Conservation (phyloP, 495 filamentous ascomycete species). For the Hypomontagnella monticulosa region DNA sequence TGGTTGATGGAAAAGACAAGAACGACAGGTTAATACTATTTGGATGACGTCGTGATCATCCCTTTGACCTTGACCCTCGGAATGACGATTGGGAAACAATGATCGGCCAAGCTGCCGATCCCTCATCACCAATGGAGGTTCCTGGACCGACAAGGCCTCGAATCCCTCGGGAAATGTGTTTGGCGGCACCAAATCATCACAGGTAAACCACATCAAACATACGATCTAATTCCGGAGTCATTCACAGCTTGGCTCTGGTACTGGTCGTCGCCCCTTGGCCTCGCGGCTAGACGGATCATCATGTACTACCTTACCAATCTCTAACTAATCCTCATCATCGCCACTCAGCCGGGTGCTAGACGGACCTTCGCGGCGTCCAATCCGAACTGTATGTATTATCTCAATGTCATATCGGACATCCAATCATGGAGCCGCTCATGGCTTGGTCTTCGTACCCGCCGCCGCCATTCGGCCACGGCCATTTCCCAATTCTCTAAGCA, state of each 20-base stretch:
- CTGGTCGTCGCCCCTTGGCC: conserved; percentile 39
- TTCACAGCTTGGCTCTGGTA: conserved; percentile 45
- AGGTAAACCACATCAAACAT: conserved; percentile 50
- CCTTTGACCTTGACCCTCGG: conserved; percentile 29
- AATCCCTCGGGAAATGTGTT: conserved; percentile 50
- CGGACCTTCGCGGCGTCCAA: no score
- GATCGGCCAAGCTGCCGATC: conserved; percentile 16
- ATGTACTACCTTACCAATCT: no score
- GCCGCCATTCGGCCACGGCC: no score
- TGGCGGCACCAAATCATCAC: conserved; percentile 46
- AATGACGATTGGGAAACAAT: conserved; percentile 42
- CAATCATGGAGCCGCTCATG: no score
- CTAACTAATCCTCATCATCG: no score
- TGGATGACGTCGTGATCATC: conserved; percentile 23
- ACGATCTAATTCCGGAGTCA: conserved; percentile 46
- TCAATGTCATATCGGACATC: no score
- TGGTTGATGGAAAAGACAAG: conserved; percentile 6
- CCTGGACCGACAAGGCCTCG: conserved; percentile 36
- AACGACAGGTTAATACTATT: conserved; percentile 2
- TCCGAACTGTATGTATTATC: no score
- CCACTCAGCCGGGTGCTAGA: no score
- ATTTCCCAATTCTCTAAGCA: no score
- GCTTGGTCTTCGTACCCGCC: no score
- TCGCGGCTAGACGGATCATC: conserved; percentile 32
- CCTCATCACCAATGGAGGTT: conserved; percentile 38